phyloP scores from a whole-genome alignment of 768 basidiomycete species.

The Phanerodontia chrysosporium region DNA sequence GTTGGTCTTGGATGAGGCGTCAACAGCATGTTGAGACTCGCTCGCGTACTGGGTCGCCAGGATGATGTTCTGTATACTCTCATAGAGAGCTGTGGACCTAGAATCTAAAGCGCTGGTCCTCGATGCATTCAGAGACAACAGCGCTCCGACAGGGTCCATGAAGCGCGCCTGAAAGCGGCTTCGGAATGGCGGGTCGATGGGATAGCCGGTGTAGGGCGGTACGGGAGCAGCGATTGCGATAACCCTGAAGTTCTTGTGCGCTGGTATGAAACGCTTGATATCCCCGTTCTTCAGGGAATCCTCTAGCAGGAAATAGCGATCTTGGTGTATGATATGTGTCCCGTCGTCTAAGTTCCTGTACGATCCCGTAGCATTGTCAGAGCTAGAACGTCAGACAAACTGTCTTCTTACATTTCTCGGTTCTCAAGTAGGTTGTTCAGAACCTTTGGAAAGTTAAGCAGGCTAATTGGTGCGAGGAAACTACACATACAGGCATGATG shows the following conservation, averaged over 20 bases:
- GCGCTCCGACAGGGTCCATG: conserved; percentile 53
- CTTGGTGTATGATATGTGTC: conserved; percentile 63
- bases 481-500: conserved; percentile 58
- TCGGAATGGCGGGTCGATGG: conserved; percentile 61
- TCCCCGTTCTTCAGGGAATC: conserved; percentile 11
- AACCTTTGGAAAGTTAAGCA: conserved; percentile 21
- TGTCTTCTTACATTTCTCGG: conserved; percentile 53
- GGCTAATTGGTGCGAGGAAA: not conserved
- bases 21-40: conserved; percentile 52
- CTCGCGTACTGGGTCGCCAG: conserved; percentile 60
- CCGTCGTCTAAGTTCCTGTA: conserved; percentile 65
- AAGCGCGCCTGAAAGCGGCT: conserved; percentile 69
- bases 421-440: conserved; percentile 69
- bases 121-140: conserved; percentile 36
- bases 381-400: too few species aligned
- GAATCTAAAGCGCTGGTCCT: conserved; percentile 7
- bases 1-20: conserved; percentile 46
- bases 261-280: conserved; percentile 51
- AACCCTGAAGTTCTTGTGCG: conserved; percentile 64
- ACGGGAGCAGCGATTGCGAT: conserved; percentile 69
- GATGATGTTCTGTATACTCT: conserved; percentile 51
- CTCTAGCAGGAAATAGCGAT: conserved; percentile 51
- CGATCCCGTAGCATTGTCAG: too few species aligned
- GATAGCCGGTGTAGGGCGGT: conserved; percentile 63
- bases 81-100: conserved; percentile 27